Percentiles rank a stretch among this genome's conserved stretches.
phyloP scores from a whole-genome alignment of 2,329 filamentous ascomycete genomes.

The Alternaria solani region DNA sequence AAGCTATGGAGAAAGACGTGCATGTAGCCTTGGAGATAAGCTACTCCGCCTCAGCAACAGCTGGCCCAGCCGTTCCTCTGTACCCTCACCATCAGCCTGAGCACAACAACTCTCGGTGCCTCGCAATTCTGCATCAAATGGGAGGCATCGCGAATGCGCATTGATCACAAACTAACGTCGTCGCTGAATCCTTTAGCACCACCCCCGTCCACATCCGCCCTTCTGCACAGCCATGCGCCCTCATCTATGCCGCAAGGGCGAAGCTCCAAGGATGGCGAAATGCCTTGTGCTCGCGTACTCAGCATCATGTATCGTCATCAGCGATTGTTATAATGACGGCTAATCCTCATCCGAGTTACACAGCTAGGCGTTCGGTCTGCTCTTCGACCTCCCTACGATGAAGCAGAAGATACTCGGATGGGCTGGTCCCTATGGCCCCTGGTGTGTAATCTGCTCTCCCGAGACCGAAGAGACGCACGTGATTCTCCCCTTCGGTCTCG shows the following conservation, averaged over 20 bases:
- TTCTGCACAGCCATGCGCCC: conserved; percentile 11
- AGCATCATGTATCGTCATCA: not conserved
- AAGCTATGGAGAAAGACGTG: not conserved
- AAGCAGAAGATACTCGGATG: not conserved
- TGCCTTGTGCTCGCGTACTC: too few relatives aligned
- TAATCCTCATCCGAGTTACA: not conserved
- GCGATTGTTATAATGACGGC: not conserved
- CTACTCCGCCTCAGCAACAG: not conserved
- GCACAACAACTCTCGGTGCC: not conserved
- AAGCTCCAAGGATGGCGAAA: not conserved
- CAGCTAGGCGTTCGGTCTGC: not conserved
- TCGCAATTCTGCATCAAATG: not conserved
- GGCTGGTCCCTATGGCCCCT: not conserved
- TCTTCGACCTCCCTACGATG: not conserved
- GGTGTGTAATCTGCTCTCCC: not conserved
- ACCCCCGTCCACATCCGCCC: conserved; percentile 1
- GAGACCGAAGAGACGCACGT: not conserved
- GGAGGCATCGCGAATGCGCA: not conserved
- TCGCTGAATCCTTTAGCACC: not conserved
- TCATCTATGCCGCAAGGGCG: not conserved
- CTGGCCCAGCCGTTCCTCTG: not conserved
- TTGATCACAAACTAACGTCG: not conserved
- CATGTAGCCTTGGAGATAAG: not conserved
- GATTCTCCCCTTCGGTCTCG: not conserved
- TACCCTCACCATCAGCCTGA: not conserved